Evolutionary conservation across 192 early-diverging fungal species (phyloP).

Genomic region (Rhizoclosmatium globosum): DNA sequence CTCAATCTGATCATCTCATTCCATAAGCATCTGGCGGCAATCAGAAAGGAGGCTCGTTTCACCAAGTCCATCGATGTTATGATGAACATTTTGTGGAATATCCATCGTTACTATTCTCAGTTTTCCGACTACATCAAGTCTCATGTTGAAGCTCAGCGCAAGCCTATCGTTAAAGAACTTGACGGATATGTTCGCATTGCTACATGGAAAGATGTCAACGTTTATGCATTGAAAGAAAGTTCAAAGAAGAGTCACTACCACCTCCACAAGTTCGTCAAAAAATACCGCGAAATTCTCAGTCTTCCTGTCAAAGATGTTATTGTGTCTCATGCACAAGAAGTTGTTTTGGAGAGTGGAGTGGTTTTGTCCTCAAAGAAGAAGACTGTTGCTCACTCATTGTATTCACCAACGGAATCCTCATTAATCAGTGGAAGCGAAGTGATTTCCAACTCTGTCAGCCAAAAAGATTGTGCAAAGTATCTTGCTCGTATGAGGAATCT

Average conservation of each 20-base stretch:
- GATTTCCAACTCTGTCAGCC: not conserved
- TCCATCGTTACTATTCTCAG: slow-evolving; percentile 83
- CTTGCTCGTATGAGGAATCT: slow-evolving; percentile 6
- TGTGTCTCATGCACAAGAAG: slow-evolving; percentile 38
- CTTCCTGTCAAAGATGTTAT: slow-evolving; percentile 79
- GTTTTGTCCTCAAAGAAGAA: slow-evolving; percentile 33
- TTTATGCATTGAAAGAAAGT: slow-evolving; percentile 87
- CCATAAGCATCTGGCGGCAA: slow-evolving; percentile 56
- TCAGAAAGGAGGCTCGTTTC: slow-evolving; percentile 23
- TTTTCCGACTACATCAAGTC: slow-evolving; percentile 66
- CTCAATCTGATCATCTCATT: slow-evolving; percentile 76
- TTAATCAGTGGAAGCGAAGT: not conserved
- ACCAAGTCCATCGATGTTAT: slow-evolving; percentile 28
- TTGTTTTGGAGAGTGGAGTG: slow-evolving; percentile 7
- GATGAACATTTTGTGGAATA: slow-evolving; percentile 70
- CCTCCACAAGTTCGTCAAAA: slow-evolving; percentile 88
- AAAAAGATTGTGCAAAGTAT: slow-evolving; percentile 13
- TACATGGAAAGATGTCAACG: slow-evolving; percentile 96
- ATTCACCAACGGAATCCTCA: not conserved
- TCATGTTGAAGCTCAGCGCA: slow-evolving; percentile 65
- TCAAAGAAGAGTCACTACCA: slow-evolving; percentile 92
- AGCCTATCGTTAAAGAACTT: slow-evolving; percentile 88
- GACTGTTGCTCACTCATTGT: not conserved
- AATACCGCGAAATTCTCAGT: slow-evolving; percentile 81
- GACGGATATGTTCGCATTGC: slow-evolving; percentile 95